Evolutionary conservation across 2,329 filamentous ascomycete species (phyloP).

Genomic region (Fusarium ambrosium): DNA sequence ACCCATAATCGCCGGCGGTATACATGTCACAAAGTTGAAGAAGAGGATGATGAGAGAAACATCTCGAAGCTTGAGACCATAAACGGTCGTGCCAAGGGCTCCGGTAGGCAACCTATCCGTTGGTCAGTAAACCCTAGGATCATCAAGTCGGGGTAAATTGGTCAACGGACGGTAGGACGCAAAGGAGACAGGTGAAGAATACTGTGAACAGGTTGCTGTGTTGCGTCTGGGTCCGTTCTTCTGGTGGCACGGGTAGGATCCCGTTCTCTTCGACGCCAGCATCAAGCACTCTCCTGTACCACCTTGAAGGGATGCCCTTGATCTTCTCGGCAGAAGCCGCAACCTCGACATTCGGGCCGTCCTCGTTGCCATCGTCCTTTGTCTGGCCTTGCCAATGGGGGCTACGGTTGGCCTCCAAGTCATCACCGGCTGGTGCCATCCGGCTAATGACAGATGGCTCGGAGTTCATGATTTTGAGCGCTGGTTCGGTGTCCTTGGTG

Average conservation of each 20-base stretch:
- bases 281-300: constrained; percentile 60
- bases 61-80: constrained; percentile 68
- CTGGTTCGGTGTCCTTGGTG: background rate
- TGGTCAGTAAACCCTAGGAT: constrained; percentile 13
- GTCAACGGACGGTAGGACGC: constrained; percentile 67
- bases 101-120: constrained; percentile 66
- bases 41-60: constrained; percentile 70
- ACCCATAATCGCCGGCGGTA: constrained; percentile 68
- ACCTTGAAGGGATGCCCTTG: constrained; percentile 50
- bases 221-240: constrained; percentile 65
- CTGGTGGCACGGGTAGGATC: constrained; percentile 67
- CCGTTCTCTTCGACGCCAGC: constrained; percentile 67
- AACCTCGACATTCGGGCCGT: constrained; percentile 39
- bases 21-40: constrained; percentile 66
- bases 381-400: background rate
- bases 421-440: constrained; percentile 3
- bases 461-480: background rate
- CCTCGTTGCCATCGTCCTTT: background rate
- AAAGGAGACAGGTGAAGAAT: constrained; percentile 70
- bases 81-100: constrained; percentile 67
- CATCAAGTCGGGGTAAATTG: background rate
- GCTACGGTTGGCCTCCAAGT: constrained; percentile 26
- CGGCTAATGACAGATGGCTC: background rate
- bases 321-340: constrained; percentile 49
- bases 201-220: constrained; percentile 71